phyloP scores from a whole-genome alignment of 139 green algal genomes.

The Penium margaritaceum region DNA sequence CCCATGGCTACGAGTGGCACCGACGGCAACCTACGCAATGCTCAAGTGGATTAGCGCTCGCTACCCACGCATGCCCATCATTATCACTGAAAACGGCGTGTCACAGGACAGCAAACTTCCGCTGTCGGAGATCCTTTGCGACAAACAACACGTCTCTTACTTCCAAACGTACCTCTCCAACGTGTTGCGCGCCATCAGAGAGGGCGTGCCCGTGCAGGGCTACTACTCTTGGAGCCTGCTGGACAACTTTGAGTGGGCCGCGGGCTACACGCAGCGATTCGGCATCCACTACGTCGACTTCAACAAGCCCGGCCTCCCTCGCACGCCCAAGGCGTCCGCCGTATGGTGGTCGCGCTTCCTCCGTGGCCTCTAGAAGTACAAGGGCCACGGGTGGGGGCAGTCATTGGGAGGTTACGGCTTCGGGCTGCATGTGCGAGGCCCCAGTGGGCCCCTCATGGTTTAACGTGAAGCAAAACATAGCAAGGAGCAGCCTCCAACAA shows the following conservation, averaged over 20 bases:
- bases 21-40: conserved; percentile 1
- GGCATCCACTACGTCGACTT: conserved; percentile 55
- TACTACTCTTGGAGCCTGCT: conserved; percentile 57
- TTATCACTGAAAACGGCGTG: conserved; percentile 30
- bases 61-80: conserved; percentile 13
- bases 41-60: conserved; percentile 18
- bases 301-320: conserved; percentile 21
- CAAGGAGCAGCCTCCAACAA: no score
- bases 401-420: no score
- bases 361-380: not conserved
- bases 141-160: no score
- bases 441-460: no score
- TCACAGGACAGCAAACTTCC: no score
- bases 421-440: no score
- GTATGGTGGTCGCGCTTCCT: conserved; percentile 37
- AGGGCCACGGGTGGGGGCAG: no score
- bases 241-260: conserved; percentile 59
- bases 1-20: conserved; percentile 16
- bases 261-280: conserved; percentile 56
- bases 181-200: no score
- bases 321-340: conserved; percentile 28
- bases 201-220: conserved; percentile 47
- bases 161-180: no score
- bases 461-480: no score
- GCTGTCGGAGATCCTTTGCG: no score